phyloP scores from a whole-genome alignment of 306 rosid species.

The Dryas drummondii region DNA sequence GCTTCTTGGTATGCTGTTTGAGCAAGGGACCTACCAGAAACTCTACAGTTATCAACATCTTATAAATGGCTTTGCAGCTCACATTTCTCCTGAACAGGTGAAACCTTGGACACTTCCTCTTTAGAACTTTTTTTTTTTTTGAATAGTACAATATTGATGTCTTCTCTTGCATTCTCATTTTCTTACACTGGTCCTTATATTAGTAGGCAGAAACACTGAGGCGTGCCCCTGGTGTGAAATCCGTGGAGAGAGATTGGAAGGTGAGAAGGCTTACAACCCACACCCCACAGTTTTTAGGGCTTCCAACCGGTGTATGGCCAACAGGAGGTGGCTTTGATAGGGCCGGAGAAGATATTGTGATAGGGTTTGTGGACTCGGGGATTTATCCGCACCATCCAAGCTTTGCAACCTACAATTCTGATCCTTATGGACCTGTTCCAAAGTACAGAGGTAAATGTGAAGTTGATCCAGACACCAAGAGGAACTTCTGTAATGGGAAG shows the following conservation, averaged over 20 bases:
- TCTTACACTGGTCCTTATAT: conserved; percentile 43
- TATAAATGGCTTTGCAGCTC: conserved; percentile 96
- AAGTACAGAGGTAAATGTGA: conserved; percentile 95
- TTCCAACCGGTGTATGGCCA: conserved; percentile 99
- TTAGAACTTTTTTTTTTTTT: conserved; percentile 17
- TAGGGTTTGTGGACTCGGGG: conserved; percentile 97
- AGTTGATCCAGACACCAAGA: conserved; percentile 81
- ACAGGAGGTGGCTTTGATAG: conserved; percentile 98
- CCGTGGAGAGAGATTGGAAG: conserved; percentile 95
- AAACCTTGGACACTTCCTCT: conserved; percentile 41
- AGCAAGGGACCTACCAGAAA: conserved; percentile 73
- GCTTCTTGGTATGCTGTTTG: conserved; percentile 87
- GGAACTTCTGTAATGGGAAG: conserved; percentile 87
- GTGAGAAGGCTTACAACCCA: conserved; percentile 89
- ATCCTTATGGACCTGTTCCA: conserved; percentile 80
- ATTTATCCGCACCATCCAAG: conserved; percentile 93
- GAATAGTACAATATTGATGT: conserved; percentile 19
- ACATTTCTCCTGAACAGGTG: conserved; percentile 91
- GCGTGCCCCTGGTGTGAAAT: conserved; percentile 83
- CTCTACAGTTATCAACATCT: conserved; percentile 94
- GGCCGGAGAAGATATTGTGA: conserved; percentile 96
- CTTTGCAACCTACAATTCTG: conserved; percentile 60
- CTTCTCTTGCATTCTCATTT: conserved; percentile 33
- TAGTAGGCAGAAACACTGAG: conserved; percentile 97
- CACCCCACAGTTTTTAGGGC: conserved; percentile 98